These are phyloP conservation scores for Floccularia luteovirens DNA, from an alignment of 768 basidiomycete genomes.

Conservation along the genomic window DNA sequence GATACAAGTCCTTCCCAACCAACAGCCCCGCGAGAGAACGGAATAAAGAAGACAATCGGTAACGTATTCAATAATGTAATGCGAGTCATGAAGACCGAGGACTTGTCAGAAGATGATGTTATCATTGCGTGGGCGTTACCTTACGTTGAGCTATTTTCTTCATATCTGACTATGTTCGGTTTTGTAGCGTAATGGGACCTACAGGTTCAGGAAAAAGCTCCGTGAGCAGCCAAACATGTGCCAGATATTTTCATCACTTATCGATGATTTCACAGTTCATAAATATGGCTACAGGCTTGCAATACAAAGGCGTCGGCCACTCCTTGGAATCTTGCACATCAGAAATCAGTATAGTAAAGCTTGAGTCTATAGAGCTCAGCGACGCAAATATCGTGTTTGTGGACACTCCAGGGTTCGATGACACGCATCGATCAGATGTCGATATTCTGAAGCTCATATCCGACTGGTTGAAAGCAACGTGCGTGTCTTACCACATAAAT, in stretches of 20 bases:
- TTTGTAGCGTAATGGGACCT: slow-evolving; percentile 7
- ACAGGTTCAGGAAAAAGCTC: slow-evolving; percentile 7
- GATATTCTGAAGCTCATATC: slow-evolving; percentile 7
- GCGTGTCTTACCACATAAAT: not conserved
- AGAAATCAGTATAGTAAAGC: slow-evolving; percentile 2
- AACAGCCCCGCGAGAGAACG: no score
- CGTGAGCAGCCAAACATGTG: slow-evolving; percentile 1
- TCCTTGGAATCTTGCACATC: slow-evolving; percentile 8
- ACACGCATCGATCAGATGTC: slow-evolving; percentile 3
- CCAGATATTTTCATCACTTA: not conserved
- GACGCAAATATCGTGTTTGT: slow-evolving; percentile 7
- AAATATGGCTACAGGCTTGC: slow-evolving; percentile 6
- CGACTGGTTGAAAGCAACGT: slow-evolving; percentile 6
- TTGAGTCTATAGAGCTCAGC: slow-evolving; percentile 1
- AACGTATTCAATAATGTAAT: no score
- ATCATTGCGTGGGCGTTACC: slow-evolving; percentile 1
- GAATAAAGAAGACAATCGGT: no score
- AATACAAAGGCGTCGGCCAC: slow-evolving; percentile 1
- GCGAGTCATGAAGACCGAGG: slow-evolving; percentile 16
- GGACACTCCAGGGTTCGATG: slow-evolving; percentile 13
- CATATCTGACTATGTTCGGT: not conserved
- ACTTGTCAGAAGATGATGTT: not conserved
- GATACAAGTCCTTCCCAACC: no score
- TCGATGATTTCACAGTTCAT: slow-evolving; percentile 7
- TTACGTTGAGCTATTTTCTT: not conserved